Base-by-base conservation (phyloP, 1,284 basidiomycete species). In the Somion occarium region DNA sequence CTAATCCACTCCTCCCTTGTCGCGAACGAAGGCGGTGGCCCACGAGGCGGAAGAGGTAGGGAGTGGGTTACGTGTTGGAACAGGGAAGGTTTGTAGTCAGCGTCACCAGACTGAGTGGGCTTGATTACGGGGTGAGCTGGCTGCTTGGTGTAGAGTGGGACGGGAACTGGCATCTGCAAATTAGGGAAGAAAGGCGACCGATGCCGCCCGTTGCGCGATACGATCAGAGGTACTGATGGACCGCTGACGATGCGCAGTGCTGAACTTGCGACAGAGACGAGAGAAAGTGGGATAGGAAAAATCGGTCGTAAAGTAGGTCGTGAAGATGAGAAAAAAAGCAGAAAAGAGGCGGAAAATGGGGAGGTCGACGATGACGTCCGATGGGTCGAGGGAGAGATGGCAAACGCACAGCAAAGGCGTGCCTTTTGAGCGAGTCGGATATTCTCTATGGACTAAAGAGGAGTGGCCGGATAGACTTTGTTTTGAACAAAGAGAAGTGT, bases 321-420 rank as follows among this genome's bases (percentile, higher is more conserved):
- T 73, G 59, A 72, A 68, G 55, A 53, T 54, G 53, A 56, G 50
- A 56, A 63, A 61, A n/a, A 62, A 39, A 39, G 38, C 37, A 39
- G 44, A 26, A 66, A 61, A 64, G 59, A 59, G 52, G 54, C 55
- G 52, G 53, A 55, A 51, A 48, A 59, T 64, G 66, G 60, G 58
- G 65, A 56, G 63, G 65, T 63, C 65, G 71, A 63, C 59, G 63
- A 66, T 57, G 57, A 54, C 56, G 57, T 46, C 55, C 53, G 54
- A 60, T 61, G 58, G 58, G n/a, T n/a, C n/a, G n/a, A n/a, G n/a
- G 52, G 49, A 49, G 55, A 53, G 59, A 60, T 61, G 87, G 86
- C 86, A 74, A 75, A 90, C 87, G 87, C 88, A 76, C 87, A 90
- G 75, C 83, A 76, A 90, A 90, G 87, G 88, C 87, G 87, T 90